Evolutionary conservation across 805 yeast species (phyloP).

Genomic region (Barnettozyma botsteinii): DNA sequence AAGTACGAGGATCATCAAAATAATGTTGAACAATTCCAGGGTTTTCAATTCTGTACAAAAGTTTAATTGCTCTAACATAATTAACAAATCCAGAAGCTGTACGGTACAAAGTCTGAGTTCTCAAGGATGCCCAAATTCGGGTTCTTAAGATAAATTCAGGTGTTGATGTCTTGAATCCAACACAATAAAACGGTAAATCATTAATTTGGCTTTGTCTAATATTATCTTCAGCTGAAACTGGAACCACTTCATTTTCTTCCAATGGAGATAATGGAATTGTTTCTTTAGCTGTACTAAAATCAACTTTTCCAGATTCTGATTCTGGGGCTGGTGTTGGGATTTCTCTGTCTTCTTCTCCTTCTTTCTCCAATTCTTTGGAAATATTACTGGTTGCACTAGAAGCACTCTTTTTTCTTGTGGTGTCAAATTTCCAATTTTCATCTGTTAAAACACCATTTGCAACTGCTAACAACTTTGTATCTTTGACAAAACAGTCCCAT

Average conservation of each 20-base stretch:
- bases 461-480: slow-evolving; percentile 59
- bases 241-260: slow-evolving; percentile 30
- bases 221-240: slow-evolving; percentile 27
- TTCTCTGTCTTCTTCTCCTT: not conserved
- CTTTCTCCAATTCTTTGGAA: not conserved
- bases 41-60: slow-evolving; percentile 63
- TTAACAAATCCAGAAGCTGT: slow-evolving; percentile 83
- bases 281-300: not conserved
- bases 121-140: slow-evolving; percentile 79
- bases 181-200: slow-evolving; percentile 64
- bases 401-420: slow-evolving; percentile 12
- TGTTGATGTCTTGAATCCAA: slow-evolving; percentile 66
- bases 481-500: slow-evolving; percentile 77
- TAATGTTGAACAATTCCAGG: slow-evolving; percentile 44
- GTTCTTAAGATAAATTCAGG: slow-evolving; percentile 65
- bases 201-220: slow-evolving; percentile 38
- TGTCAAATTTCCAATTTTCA: slow-evolving; percentile 19
- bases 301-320: too few relatives aligned
- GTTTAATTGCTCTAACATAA: slow-evolving; percentile 64
- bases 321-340: too few relatives aligned
- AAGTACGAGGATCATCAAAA: slow-evolving; percentile 44
- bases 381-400: slow-evolving; percentile 1
- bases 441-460: slow-evolving; percentile 38
- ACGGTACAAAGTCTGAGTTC: slow-evolving; percentile 79
- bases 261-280: slow-evolving; percentile 7